A percentile compares a stretch with the other conserved stretches of the same genome.
phyloP scores from a whole-genome alignment of 345 rosid genomes.

The Euphorbia pulcherrima region DNA sequence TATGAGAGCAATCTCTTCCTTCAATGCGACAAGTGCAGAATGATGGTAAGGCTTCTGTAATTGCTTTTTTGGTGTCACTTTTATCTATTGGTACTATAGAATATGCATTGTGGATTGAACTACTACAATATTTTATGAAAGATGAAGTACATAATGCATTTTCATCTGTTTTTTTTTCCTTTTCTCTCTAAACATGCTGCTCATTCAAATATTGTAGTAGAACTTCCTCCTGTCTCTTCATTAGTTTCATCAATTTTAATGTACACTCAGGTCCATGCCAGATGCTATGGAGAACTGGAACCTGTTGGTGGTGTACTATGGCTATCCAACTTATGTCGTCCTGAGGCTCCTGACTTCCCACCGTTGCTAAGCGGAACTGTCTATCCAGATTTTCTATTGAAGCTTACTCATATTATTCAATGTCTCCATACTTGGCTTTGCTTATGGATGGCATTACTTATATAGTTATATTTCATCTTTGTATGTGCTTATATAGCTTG shows the following conservation, averaged over 20 bases:
- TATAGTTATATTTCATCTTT: constrained; percentile 7
- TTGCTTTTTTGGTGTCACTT: constrained; percentile 5
- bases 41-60: constrained; percentile 66
- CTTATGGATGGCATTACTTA: constrained; percentile 11
- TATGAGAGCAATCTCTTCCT: constrained; percentile 88
- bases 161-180: constrained; percentile 9
- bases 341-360: constrained; percentile 66
- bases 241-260: constrained; percentile 11
- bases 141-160: not conserved
- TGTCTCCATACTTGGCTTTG: not conserved
- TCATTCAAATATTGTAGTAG: not conserved
- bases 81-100: not conserved
- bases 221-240: constrained; percentile 15
- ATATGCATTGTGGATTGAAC: constrained; percentile 8
- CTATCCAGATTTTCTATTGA: constrained; percentile 1
- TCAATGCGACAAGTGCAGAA: constrained; percentile 98
- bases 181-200: constrained; percentile 1
- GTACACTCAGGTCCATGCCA: constrained; percentile 78
- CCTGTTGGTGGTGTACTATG: constrained; percentile 82
- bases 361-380: constrained; percentile 26
- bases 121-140: not conserved
- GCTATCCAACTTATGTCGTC: constrained; percentile 89
- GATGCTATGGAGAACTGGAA: constrained; percentile 91
- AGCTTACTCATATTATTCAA: not conserved
- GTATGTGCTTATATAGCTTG: constrained; percentile 56